Evolutionary conservation across 2,329 filamentous ascomycete species (phyloP), one percentile per base, ranked within the genome.

Genomic region (Nemania abortiva): DNA sequence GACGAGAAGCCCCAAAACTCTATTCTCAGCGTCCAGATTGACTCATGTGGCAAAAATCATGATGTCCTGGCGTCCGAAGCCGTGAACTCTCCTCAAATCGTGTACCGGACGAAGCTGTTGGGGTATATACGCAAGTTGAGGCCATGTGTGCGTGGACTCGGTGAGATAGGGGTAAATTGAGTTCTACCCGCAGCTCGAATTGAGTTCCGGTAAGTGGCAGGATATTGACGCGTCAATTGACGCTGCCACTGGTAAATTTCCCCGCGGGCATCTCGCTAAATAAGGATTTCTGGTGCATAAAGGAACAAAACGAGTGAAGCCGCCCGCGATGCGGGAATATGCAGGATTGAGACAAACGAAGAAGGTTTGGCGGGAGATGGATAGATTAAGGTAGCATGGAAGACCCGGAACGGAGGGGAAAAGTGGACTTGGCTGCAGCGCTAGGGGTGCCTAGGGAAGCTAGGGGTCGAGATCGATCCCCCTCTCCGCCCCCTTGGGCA

Each of bases 311-410:
- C 3, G 54, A 56, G n/a, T 59, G 59, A 70, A 63, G 63, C 59
- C 29, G 67, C 47, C 50, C 34, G 59, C 64, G 31, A 59, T 66
- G 55, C 62, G 57, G 55, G 50, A 69, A 68, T 65, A 65, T 63
- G 62, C 55, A 60, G 47, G 64, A 49, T 52, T 34, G 59, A 67
- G 58, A 60, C 67, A 62, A 63, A 59, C 54, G 67, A 66, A 47
- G 63, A 49, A 31, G 67, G 63, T 70, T 67, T 60, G 63, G 29
- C 49, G 55, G 37, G 24, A 59, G 47, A 45, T 22, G 57, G 62
- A 58, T 65, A n/a, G 53, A 62, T 69, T 58, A 9, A 62, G 62
- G 66, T 58, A 53, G 31, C 52, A 60, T 45, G 37, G 34, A 39
- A 45, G 53, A 39, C 61, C 60, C 45, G 56, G 37, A 64, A 59